phyloP scores from a whole-genome alignment of 495 filamentous ascomycete genomes.

The Daldinia caldariorum region DNA sequence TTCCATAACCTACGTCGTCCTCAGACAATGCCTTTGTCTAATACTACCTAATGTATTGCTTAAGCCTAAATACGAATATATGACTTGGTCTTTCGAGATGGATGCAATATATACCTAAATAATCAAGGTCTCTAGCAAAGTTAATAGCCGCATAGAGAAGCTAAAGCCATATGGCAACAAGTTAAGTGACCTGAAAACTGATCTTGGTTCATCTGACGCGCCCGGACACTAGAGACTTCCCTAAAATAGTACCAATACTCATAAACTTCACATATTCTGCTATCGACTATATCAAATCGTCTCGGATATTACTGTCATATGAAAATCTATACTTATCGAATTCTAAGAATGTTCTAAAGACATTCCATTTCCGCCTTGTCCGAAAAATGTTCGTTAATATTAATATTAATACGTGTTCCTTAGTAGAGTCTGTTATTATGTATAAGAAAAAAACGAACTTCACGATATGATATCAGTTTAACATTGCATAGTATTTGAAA shows the following conservation, averaged over 20 bases:
- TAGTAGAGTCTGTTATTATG: too few relatives aligned
- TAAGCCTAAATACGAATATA: not conserved
- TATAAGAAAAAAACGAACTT: too few relatives aligned
- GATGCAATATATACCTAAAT: constrained; percentile 1
- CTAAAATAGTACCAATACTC: not conserved
- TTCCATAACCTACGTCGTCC: not conserved
- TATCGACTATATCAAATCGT: not conserved
- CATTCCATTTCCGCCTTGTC: too few relatives aligned
- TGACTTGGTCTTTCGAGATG: constrained; percentile 1
- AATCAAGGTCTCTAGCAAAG: not conserved
- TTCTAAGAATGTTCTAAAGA: not conserved
- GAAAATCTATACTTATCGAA: not conserved
- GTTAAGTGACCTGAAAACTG: constrained; percentile 19
- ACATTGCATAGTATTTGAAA: not conserved
- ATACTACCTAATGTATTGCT: not conserved
- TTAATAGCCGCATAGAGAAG: not conserved
- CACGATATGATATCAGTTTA: not conserved
- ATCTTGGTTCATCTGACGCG: constrained; percentile 33
- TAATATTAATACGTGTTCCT: too few relatives aligned
- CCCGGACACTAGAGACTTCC: constrained; percentile 11
- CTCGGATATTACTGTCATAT: not conserved
- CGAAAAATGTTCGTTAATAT: too few relatives aligned
- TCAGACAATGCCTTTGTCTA: not conserved
- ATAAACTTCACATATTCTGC: not conserved
- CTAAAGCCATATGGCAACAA: constrained; percentile 6